Conservation (phyloP, 2,329 filamentous ascomycete genomes). For the Penicillium sp. region DNA sequence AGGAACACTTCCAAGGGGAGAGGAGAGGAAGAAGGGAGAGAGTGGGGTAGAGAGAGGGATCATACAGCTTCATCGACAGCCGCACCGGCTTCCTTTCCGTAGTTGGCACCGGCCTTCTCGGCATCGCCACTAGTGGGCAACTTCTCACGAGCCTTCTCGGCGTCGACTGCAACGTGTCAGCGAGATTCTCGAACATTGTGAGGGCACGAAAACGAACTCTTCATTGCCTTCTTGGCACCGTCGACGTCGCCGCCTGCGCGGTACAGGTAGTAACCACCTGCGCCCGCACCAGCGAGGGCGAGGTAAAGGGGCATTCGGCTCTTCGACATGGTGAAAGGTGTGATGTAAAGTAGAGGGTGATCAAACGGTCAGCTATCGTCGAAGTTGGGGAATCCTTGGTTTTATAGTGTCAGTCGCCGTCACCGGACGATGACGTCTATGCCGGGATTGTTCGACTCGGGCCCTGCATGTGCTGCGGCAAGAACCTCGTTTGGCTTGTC, state of each 20-base stretch:
- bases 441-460: not conserved
- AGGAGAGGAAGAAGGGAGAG: not conserved
- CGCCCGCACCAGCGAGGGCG: slow-evolving; percentile 62
- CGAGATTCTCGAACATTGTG: not conserved
- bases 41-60: slow-evolving; percentile 15
- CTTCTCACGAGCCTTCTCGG: slow-evolving; percentile 65
- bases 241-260: slow-evolving; percentile 75
- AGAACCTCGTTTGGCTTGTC: not conserved
- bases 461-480: not conserved
- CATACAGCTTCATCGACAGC: slow-evolving; percentile 69
- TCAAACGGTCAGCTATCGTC: not conserved
- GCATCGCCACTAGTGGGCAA: slow-evolving; percentile 63
- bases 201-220: slow-evolving; percentile 59
- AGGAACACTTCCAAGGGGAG: not conserved
- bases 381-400: not conserved
- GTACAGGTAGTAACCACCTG: slow-evolving; percentile 88
- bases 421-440: slow-evolving; percentile 23
- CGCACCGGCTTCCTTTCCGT: slow-evolving; percentile 60
- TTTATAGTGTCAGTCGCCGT: slow-evolving; percentile 9
- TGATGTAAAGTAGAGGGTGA: slow-evolving; percentile 2
- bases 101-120: slow-evolving; percentile 63
- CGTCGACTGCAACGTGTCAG: slow-evolving; percentile 61
- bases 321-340: slow-evolving; percentile 32
- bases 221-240: slow-evolving; percentile 79
- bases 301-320: slow-evolving; percentile 38